Evolutionary conservation across 345 rosid species (phyloP).

Genomic region (Chamaenerion angustifolium): DNA sequence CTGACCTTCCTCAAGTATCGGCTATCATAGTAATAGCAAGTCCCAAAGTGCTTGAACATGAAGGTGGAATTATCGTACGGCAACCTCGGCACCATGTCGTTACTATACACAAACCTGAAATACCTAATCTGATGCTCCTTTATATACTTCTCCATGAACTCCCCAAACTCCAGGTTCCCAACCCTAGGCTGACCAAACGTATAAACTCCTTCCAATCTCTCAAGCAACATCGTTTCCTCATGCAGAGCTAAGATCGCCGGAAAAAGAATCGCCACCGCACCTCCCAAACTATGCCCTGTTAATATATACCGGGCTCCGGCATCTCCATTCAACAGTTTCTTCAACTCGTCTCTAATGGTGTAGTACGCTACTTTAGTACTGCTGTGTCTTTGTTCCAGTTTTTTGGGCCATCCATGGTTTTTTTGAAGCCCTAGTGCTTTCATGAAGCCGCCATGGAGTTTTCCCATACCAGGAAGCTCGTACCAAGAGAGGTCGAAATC

Average conservation of each 20-base stretch:
- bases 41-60: conserved; percentile 72
- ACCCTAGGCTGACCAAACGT: conserved; percentile 79
- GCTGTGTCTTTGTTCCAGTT: not conserved
- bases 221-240: conserved; percentile 34
- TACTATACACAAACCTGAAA: conserved; percentile 50
- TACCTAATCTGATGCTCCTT: conserved; percentile 21
- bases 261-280: conserved; percentile 65
- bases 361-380: conserved; percentile 29
- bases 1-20: conserved; percentile 30
- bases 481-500: conserved; percentile 72
- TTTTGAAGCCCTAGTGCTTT: conserved; percentile 67
- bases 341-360: conserved; percentile 34
- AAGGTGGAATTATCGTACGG: conserved; percentile 50
- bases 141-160: conserved; percentile 35
- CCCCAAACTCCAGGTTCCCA: conserved; percentile 47
- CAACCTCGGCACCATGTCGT: conserved; percentile 59
- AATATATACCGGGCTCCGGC: conserved; percentile 23
- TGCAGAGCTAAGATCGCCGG: conserved; percentile 34
- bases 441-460: conserved; percentile 64
- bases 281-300: conserved; percentile 71
- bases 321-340: conserved; percentile 16
- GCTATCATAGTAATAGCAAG: conserved; percentile 38
- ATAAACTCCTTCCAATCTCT: conserved; percentile 44
- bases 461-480: conserved; percentile 43
- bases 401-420: conserved; percentile 41